Evolutionary conservation across 2,329 filamentous ascomycete genomes (phyloP).

Genomic region (Mycosphaerella sp.): DNA sequence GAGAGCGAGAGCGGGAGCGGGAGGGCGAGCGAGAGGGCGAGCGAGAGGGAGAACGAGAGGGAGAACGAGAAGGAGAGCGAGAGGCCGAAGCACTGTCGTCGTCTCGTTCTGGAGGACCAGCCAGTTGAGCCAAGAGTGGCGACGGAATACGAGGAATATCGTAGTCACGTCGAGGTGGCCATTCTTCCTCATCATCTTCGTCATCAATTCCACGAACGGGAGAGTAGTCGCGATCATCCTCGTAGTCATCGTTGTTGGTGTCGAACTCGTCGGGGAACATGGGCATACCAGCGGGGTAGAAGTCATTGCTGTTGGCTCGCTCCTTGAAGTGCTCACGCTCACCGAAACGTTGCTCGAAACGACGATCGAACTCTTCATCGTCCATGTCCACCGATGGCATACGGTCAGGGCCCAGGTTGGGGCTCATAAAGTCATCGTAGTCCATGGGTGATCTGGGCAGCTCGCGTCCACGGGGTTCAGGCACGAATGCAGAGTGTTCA

Average conservation of each 20-base stretch:
- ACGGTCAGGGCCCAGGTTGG: background rate
- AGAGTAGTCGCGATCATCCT: conserved; percentile 4
- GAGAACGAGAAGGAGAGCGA: background rate
- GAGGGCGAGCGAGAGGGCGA: too few relatives aligned
- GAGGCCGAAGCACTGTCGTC: conserved; percentile 3
- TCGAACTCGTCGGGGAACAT: conserved; percentile 13
- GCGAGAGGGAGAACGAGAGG: background rate
- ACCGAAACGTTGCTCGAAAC: conserved; percentile 1
- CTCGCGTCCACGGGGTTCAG: conserved; percentile 9
- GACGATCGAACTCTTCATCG: conserved; percentile 2
- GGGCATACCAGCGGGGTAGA: conserved; percentile 6
- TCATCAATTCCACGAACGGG: conserved; percentile 9
- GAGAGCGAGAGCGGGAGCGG: background rate
- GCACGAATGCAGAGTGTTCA: conserved; percentile 2
- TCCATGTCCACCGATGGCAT: conserved; percentile 8
- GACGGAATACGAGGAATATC: conserved; percentile 12
- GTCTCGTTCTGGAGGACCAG: conserved; percentile 5
- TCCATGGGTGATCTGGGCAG: conserved; percentile 2
- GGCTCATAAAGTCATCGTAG: conserved; percentile 7
- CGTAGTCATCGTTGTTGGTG: background rate
- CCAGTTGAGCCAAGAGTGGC: conserved; percentile 9
- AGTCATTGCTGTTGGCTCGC: conserved; percentile 7
- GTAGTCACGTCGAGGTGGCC: conserved; percentile 10
- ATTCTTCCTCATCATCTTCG: conserved; percentile 6
- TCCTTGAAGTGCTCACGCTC: conserved; percentile 7